Conservation (phyloP, 73 alveolate species). For the Paramecium octaurelia region DNA sequence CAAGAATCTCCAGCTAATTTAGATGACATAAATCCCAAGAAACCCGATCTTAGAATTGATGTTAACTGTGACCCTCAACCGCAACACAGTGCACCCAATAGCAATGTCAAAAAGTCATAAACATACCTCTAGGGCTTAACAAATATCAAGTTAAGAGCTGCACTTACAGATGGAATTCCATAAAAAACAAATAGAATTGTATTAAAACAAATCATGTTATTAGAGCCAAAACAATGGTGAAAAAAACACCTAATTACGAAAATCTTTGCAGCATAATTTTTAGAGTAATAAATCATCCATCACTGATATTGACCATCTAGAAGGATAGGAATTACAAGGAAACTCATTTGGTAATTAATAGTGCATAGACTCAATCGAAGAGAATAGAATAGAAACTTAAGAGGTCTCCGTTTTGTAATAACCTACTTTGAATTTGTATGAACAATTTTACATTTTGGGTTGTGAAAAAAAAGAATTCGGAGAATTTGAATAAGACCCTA, state of each 20-base stretch:
- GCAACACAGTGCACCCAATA: background rate
- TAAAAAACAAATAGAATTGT: background rate
- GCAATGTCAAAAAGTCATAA: background rate
- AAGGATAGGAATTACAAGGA: background rate
- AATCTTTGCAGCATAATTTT: background rate
- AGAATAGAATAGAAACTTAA: background rate
- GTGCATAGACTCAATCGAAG: background rate
- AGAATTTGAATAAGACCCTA: conserved; percentile 55
- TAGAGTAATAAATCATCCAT: background rate
- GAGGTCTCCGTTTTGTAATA: background rate
- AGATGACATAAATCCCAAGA: background rate
- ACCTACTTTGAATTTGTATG: background rate
- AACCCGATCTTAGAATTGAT: background rate
- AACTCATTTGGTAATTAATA: background rate
- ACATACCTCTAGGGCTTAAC: background rate
- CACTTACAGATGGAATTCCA: background rate
- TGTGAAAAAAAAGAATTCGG: conserved; percentile 56
- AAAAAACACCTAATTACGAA: background rate
- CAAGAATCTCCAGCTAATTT: background rate
- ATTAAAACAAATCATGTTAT: background rate
- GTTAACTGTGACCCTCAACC: background rate
- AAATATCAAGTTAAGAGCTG: background rate
- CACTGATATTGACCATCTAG: background rate
- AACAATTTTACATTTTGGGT: conserved; percentile 57
- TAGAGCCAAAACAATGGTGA: background rate